Conservation (phyloP, 2,329 filamentous ascomycete species). For the Claviceps capensis region DNA sequence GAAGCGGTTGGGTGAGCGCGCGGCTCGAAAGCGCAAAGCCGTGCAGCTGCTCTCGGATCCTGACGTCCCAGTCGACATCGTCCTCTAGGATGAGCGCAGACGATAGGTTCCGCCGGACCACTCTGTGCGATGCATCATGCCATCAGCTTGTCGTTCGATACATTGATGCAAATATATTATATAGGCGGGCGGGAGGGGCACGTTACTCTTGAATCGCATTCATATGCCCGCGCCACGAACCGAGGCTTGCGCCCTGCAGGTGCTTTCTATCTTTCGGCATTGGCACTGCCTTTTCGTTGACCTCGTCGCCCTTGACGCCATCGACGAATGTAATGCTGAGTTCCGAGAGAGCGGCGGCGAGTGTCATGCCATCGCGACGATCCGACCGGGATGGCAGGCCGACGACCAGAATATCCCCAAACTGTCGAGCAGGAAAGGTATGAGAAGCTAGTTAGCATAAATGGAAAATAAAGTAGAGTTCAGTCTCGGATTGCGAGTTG, state of each 20-base stretch:
- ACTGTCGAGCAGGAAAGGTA: slow-evolving; percentile 19
- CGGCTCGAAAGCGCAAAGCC: slow-evolving; percentile 24
- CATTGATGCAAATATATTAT: no score
- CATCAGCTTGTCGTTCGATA: no score
- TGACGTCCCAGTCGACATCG: slow-evolving; percentile 43
- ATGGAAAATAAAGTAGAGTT: no score
- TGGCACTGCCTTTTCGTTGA: slow-evolving; percentile 24
- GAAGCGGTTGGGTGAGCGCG: slow-evolving; percentile 20
- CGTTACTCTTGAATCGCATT: slow-evolving; percentile 20
- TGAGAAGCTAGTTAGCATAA: no score
- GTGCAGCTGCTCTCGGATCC: slow-evolving; percentile 32
- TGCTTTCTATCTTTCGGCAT: slow-evolving; percentile 18
- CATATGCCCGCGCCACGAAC: slow-evolving; percentile 27
- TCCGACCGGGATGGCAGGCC: slow-evolving; percentile 37
- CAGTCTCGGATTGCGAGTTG: no score
- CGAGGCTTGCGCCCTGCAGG: slow-evolving; percentile 14
- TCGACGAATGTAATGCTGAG: slow-evolving; percentile 32
- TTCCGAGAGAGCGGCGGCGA: slow-evolving; percentile 31
- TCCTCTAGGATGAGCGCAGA: slow-evolving; percentile 42
- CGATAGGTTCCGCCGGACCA: slow-evolving; percentile 30
- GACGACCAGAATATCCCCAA: slow-evolving; percentile 38
- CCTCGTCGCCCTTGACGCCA: slow-evolving; percentile 25
- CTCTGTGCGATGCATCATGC: slow-evolving; percentile 9
- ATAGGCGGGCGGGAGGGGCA: no score
- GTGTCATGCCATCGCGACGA: slow-evolving; percentile 33